A percentile compares a stretch with the other conserved stretches of the same genome.
These are phyloP conservation scores for Pichia sorboxylosa DNA, from an alignment of 1,139 yeast genomes.

Conservation along the genomic window DNA sequence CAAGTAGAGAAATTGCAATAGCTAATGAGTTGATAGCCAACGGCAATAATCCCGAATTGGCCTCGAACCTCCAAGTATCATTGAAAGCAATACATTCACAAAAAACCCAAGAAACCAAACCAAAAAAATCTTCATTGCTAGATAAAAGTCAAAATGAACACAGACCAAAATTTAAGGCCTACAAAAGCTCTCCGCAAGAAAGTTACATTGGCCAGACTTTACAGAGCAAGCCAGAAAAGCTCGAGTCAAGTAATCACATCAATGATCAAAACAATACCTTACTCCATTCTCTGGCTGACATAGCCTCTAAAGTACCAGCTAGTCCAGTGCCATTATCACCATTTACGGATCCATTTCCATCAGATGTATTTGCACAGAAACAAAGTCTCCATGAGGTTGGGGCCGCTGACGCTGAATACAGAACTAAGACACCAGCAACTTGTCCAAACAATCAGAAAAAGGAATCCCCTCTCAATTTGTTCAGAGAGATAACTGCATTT, in stretches of 20 bases:
- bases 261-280: no score
- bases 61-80: no score
- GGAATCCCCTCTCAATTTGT: constrained; percentile 8
- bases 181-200: no score
- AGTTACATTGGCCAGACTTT: no score
- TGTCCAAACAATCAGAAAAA: background rate
- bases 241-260: no score
- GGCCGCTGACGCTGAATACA: background rate
- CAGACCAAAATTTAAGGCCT: no score
- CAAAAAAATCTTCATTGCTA: no score
- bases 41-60: constrained; percentile 36
- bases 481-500: constrained; percentile 5
- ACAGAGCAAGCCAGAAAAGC: no score
- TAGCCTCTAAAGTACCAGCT: constrained; percentile 14
- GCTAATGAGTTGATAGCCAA: constrained; percentile 38
- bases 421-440: background rate
- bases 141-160: no score
- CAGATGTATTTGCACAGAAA: constrained; percentile 8
- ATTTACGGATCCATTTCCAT: constrained; percentile 8
- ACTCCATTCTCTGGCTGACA: constrained; percentile 14
- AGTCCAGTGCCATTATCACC: constrained; percentile 12
- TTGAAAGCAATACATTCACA: no score
- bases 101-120: no score
- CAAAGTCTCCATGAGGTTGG: no score
- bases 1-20: constrained; percentile 35